Percentiles rank a stretch among this genome's conserved stretches.
Conservation (phyloP, 108 stramenopile species). For the Cylindrotheca fusiformis region DNA sequence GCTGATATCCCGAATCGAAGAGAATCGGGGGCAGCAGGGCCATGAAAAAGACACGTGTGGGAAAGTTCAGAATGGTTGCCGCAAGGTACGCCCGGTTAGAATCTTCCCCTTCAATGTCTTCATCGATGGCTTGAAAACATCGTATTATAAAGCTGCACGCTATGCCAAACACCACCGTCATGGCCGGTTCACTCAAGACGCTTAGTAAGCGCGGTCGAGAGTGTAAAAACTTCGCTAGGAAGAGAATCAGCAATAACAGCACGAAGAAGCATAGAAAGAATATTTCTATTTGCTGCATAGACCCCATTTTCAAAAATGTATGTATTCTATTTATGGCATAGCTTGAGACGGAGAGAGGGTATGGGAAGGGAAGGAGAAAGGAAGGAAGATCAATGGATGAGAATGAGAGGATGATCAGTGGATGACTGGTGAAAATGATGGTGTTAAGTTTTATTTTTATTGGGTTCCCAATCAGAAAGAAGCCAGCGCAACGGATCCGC, state of each 20-base stretch:
- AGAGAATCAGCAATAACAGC: conserved; percentile 37
- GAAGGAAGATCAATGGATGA: too few species aligned
- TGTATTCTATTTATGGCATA: too few species aligned
- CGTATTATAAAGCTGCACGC: conserved; percentile 31
- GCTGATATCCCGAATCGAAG: conserved; percentile 77
- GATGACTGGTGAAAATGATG: too few species aligned
- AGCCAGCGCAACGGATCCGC: too few species aligned
- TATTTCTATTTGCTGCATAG: conserved; percentile 6
- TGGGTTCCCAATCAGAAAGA: too few species aligned
- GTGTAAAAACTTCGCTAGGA: conserved; percentile 38
- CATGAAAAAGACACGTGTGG: conserved; percentile 70
- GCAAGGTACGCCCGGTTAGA: conserved; percentile 16
- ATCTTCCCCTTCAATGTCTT: conserved; percentile 7
- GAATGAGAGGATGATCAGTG: too few species aligned
- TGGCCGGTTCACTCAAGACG: conserved; percentile 56
- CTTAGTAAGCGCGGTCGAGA: conserved; percentile 29
- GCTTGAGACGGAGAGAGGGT: too few species aligned
- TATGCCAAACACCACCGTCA: conserved; percentile 58
- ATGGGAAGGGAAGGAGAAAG: too few species aligned
- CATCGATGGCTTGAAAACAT: conserved; percentile 1
- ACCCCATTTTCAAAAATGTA: neutral
- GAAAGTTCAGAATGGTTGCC: conserved; percentile 46
- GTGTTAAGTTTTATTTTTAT: too few species aligned
- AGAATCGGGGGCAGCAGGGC: conserved; percentile 81
- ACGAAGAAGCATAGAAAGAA: conserved; percentile 48